Evolutionary conservation across 2,329 filamentous ascomycete species (phyloP).

Genomic region (Chrysosphaeria jannelii): DNA sequence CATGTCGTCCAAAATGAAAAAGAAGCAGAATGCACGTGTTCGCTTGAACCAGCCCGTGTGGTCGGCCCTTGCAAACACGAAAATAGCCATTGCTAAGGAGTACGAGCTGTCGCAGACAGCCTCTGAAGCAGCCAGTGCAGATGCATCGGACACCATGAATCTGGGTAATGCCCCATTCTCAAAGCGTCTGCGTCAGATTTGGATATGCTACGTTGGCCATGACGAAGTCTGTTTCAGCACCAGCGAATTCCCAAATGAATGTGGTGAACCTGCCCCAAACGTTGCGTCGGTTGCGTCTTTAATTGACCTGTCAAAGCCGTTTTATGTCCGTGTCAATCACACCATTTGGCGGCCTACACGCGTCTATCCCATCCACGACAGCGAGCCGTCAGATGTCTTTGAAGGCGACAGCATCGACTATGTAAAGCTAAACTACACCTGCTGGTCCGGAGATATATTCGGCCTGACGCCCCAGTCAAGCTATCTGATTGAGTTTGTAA

Average conservation of each 20-base stretch:
- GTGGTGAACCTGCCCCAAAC: slow-evolving; percentile 7
- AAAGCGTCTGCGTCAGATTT: slow-evolving; percentile 39
- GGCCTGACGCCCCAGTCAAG: slow-evolving; percentile 40
- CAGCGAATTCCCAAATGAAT: slow-evolving; percentile 26
- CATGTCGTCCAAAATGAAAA: slow-evolving; percentile 47
- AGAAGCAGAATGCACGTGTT: slow-evolving; percentile 75
- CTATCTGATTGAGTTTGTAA: slow-evolving; percentile 52
- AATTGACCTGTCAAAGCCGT: slow-evolving; percentile 41
- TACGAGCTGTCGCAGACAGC: slow-evolving; percentile 55
- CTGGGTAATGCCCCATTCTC: slow-evolving; percentile 47
- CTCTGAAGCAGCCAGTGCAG: slow-evolving; percentile 41
- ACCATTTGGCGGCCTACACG: slow-evolving; percentile 52
- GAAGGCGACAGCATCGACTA: slow-evolving; percentile 6
- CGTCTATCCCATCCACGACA: slow-evolving; percentile 20
- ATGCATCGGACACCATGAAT: slow-evolving; percentile 48
- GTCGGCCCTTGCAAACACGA: slow-evolving; percentile 83
- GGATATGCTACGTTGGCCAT: slow-evolving; percentile 52
- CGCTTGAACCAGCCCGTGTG: slow-evolving; percentile 75
- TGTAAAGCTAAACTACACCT: slow-evolving; percentile 14
- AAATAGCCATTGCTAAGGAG: slow-evolving; percentile 85
- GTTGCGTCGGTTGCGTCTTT: slow-evolving; percentile 13
- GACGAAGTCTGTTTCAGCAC: slow-evolving; percentile 53
- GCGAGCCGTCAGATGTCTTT: slow-evolving; percentile 1
- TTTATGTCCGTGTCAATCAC: slow-evolving; percentile 52
- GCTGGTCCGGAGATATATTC: slow-evolving; percentile 47